A percentile compares a stretch with the other conserved stretches of the same genome.
phyloP scores from a whole-genome alignment of 2,329 filamentous ascomycete genomes.

The Cryphonectria radicalis region DNA sequence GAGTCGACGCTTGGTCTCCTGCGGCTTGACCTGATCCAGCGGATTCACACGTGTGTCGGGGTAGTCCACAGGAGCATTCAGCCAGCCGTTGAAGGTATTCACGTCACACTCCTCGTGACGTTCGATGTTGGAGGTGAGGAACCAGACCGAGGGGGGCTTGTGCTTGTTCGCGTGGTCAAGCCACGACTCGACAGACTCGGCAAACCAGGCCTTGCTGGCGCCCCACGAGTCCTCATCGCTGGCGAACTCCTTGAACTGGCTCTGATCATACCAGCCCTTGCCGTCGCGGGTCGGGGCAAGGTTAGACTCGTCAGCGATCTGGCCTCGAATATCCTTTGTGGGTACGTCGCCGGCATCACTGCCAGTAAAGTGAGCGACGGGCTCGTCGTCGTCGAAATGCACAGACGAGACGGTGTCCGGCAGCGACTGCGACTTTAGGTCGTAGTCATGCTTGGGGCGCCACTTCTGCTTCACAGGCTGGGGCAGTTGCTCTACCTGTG shows the following conservation, averaged over 20 bases:
- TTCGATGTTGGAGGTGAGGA: neutral
- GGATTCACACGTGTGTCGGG: constrained; percentile 19
- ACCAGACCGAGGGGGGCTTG: neutral
- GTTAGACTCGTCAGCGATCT: constrained; percentile 24
- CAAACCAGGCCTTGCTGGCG: neutral
- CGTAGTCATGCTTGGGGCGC: constrained; percentile 16
- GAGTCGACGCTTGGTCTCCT: constrained; percentile 9
- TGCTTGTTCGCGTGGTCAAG: neutral
- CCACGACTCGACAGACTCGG: constrained; percentile 18
- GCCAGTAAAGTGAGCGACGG: neutral
- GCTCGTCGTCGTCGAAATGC: constrained; percentile 5
- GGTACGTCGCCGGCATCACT: neutral
- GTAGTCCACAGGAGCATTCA: constrained; percentile 27
- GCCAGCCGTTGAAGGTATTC: constrained; percentile 17
- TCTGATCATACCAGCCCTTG: constrained; percentile 20
- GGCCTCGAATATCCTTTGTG: constrained; percentile 20
- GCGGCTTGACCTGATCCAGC: neutral
- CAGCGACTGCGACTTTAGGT: constrained; percentile 23
- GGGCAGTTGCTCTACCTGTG: neutral
- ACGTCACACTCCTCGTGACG: constrained; percentile 27
- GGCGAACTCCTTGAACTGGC: constrained; percentile 19
- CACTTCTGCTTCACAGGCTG: constrained; percentile 9
- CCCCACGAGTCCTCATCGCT: neutral
- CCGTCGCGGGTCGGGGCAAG: constrained; percentile 18
- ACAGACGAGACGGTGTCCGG: constrained; percentile 19